Evolutionary conservation across 208 protist species (phyloP).

Genomic region (Trypanosoma platydactyli): DNA sequence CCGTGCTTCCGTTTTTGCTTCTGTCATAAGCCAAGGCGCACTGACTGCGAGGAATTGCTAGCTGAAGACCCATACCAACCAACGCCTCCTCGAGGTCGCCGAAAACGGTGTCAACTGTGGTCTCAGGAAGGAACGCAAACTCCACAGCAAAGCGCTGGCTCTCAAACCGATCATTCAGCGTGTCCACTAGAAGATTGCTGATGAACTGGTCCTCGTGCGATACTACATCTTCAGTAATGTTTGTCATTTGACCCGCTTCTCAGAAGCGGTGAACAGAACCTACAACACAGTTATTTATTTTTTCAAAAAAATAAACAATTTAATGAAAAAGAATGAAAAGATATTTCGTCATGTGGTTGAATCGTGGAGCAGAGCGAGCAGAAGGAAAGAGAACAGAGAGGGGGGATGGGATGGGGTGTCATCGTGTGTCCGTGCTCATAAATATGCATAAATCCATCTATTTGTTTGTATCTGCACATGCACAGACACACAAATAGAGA

Average conservation of each 20-base stretch:
- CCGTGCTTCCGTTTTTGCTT: neutral
- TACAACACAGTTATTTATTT: no score
- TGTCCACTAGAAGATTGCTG: slow-evolving; percentile 25
- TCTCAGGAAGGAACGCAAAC: slow-evolving; percentile 27
- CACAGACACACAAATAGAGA: no score
- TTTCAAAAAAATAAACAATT: neutral
- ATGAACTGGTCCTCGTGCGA: slow-evolving; percentile 10
- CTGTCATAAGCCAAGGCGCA: slow-evolving; percentile 24
- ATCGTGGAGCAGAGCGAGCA: neutral
- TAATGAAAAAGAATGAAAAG: neutral
- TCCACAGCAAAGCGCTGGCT: slow-evolving; percentile 37
- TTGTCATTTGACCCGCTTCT: neutral
- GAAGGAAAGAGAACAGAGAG: no score
- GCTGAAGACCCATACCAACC: slow-evolving; percentile 22
- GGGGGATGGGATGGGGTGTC: no score
- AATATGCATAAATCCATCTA: no score
- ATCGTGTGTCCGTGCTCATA: no score
- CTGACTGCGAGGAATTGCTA: slow-evolving; percentile 22
- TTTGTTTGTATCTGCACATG: neutral
- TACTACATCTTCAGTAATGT: neutral
- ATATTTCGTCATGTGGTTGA: neutral
- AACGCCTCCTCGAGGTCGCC: slow-evolving; percentile 38
- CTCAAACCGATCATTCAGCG: slow-evolving; percentile 11
- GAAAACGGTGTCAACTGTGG: slow-evolving; percentile 31
- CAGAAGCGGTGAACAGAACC: no score